Percentiles rank a stretch among this genome's conserved stretches.
Evolutionary conservation across 1,284 basidiomycete species (phyloP).

Genomic region (Ustilago tritici): DNA sequence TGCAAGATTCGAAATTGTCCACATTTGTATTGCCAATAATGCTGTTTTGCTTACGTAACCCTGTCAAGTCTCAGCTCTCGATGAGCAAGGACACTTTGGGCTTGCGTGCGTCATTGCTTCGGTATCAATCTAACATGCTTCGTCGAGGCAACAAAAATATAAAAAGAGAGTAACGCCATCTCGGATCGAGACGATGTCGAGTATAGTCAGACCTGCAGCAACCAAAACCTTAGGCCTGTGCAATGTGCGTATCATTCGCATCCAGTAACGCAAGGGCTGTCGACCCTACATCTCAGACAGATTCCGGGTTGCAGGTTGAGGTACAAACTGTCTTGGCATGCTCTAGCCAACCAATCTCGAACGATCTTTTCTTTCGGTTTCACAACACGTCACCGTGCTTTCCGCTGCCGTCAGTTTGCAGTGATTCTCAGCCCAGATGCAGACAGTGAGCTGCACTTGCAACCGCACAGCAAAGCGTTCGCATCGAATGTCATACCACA

Average conservation of each 20-base stretch:
- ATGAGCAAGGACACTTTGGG: not conserved
- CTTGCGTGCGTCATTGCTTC: not conserved
- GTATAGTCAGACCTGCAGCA: not conserved
- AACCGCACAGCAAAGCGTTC: not conserved
- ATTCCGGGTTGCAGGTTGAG: not conserved
- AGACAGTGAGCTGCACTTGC: not conserved
- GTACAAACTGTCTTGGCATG: slow-evolving; percentile 1
- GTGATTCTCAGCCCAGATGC: not conserved
- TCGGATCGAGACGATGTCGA: not conserved
- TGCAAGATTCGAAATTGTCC: not conserved
- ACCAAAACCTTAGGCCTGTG: not conserved
- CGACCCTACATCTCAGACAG: slow-evolving; percentile 6
- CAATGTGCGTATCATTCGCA: not conserved
- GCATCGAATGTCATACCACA: too few species aligned
- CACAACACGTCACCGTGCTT: slow-evolving; percentile 43
- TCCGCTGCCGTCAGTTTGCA: slow-evolving; percentile 30
- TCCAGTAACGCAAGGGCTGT: not conserved
- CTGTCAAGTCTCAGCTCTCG: slow-evolving; percentile 8
- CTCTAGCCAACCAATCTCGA: not conserved
- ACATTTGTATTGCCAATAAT: slow-evolving; percentile 1
- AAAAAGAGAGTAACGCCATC: slow-evolving; percentile 4
- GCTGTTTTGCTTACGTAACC: not conserved
- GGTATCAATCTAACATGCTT: not conserved
- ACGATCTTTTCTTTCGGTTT: slow-evolving; percentile 4
- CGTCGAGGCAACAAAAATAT: not conserved